Percentiles rank a stretch among this genome's conserved stretches.
phyloP scores from a whole-genome alignment of 1,284 basidiomycete genomes.

The Inonotus hispidus region DNA sequence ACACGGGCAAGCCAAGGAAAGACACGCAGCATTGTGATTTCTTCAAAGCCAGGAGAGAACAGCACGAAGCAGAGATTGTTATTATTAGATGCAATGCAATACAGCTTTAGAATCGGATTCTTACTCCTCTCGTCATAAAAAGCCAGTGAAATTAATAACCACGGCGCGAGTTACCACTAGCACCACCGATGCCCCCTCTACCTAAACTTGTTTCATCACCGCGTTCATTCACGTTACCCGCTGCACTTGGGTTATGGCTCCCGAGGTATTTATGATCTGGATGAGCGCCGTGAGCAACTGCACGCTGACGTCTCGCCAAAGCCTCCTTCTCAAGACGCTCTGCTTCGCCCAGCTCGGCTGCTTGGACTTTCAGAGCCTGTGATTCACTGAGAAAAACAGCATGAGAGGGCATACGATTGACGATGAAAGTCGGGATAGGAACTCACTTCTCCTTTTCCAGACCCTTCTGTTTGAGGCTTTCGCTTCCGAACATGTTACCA shows the following conservation, averaged over 20 bases:
- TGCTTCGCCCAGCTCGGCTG: constrained; percentile 45
- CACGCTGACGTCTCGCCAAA: constrained; percentile 42
- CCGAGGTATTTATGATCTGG: constrained; percentile 15
- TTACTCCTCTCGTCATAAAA: neutral
- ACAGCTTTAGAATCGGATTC: neutral
- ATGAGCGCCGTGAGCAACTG: constrained; percentile 42
- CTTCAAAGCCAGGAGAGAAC: no score
- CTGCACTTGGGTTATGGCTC: constrained; percentile 12
- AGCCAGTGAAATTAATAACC: neutral
- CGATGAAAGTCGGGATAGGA: neutral
- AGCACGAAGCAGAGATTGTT: no score
- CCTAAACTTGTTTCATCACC: constrained; percentile 7
- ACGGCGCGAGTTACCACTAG: neutral
- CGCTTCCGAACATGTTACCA: constrained; percentile 42
- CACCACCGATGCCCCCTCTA: constrained; percentile 2
- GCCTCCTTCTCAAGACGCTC: constrained; percentile 50
- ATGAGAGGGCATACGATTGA: neutral
- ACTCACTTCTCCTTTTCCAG: constrained; percentile 46
- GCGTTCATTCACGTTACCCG: constrained; percentile 9
- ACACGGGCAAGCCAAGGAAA: no score
- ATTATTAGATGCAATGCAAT: neutral
- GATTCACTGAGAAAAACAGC: constrained; percentile 34
- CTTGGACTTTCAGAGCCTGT: constrained; percentile 39
- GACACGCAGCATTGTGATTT: no score
- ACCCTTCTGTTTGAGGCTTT: constrained; percentile 44